Conservation (phyloP, 257 asterid genomes). For the Marsdenia floribunda region DNA sequence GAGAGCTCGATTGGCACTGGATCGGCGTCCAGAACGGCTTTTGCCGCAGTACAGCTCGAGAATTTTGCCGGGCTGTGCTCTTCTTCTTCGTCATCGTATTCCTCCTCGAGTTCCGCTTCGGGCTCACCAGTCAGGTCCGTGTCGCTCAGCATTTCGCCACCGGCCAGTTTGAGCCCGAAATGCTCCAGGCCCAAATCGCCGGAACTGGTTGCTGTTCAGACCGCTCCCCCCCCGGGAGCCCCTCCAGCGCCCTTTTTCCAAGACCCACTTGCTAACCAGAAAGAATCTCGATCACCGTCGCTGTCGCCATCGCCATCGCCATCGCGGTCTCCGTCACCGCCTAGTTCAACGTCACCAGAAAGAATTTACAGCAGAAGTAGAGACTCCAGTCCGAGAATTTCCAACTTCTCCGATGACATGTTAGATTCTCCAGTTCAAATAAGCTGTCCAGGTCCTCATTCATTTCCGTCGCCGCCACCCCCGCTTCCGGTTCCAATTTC, state of each 20-base stretch:
- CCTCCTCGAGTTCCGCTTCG: conserved; percentile 68
- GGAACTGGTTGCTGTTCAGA: conserved; percentile 66
- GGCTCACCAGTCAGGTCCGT: conserved; percentile 80
- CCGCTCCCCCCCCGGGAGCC: conserved; percentile 29
- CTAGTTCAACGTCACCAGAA: conserved; percentile 64
- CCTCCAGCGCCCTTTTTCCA: conserved; percentile 22
- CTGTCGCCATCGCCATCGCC: conserved; percentile 11
- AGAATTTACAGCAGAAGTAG: conserved; percentile 51
- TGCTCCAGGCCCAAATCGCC: conserved; percentile 70
- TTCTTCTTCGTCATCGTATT: conserved; percentile 48
- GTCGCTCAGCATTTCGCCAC: conserved; percentile 76
- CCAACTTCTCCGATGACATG: conserved; percentile 13
- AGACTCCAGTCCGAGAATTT: conserved; percentile 51
- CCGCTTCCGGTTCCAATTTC: conserved; percentile 18
- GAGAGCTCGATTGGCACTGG: conserved; percentile 58
- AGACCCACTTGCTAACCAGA: conserved; percentile 10
- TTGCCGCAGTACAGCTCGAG: conserved; percentile 44
- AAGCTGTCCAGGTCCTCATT: conserved; percentile 7
- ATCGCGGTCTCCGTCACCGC: conserved; percentile 40
- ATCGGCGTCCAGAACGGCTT: conserved; percentile 64
- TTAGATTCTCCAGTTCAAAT: conserved; percentile 26
- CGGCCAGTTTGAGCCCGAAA: conserved; percentile 58
- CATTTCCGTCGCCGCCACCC: conserved; percentile 24
- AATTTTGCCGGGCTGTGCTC: conserved; percentile 48
- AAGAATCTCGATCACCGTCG: conserved; percentile 26